Base-by-base conservation (phyloP, 2,329 filamentous ascomycete species). In the Ascochyta clinopodiicola region DNA sequence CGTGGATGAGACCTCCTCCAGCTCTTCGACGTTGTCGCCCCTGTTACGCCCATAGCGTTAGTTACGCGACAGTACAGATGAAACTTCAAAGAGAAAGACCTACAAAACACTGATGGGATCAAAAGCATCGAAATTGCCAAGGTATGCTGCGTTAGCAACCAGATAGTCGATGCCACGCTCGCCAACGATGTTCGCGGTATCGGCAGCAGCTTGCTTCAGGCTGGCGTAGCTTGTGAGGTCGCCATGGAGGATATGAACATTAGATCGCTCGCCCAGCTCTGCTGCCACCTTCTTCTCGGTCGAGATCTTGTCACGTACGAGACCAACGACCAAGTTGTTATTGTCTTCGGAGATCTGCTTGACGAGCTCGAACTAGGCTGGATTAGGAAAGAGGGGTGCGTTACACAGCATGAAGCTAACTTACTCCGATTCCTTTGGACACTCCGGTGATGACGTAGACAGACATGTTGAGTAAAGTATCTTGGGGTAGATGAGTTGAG, bases 91-190 rank as follows among this genome's bases (percentile, higher is more conserved):
- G 10, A 19, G 22, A 12, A 17, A 60, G 42, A 69, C 78, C 50
- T 69, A 81, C 79, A 79, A 55, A 8, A 64, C 69, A 12, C 73
- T 69, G n/a, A 83, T 68, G 2, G 67, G 48, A 12, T 68, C 67
- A 47, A 57, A 71, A 3, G 56, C 63, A 25, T 74, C 73, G 22
- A 62, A 70, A 0, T 60, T 15, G 1, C 73, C 59, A 12, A 79
- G 56, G 4, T 71, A 61, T 2, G 66, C 83, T 1, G 75, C 83
- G 46, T 86, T 86, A 46, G 78, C 79, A 25, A 86, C 80, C 6
- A 86, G 64, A 56, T 81, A 81, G 66, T 86, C 83, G 6, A 86
- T 49, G 2, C 63, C 44, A 25, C 51, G 48, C 12, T 72, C 67
- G 6, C 59, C 59, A 10, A 58, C 59, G 24, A 68, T 61, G 17